These are phyloP conservation scores for Anthracocystis panici-leucophaei DNA, from an alignment of 1,284 basidiomycete species.

Conservation along the genomic window DNA sequence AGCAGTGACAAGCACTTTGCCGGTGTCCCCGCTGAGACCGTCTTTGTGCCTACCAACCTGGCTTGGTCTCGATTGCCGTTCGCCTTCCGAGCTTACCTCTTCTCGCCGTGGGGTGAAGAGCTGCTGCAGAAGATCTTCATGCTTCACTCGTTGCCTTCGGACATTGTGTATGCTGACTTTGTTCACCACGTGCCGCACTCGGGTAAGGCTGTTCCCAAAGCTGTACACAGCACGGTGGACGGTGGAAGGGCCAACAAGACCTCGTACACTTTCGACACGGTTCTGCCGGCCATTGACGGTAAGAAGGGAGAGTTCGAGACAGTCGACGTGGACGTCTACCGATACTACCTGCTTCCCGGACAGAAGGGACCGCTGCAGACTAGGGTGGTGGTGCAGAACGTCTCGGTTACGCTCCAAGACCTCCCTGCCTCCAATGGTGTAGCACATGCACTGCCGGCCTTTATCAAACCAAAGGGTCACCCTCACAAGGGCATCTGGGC, in stretches of 20 bases:
- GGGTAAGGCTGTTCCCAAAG: slow-evolving; percentile 1
- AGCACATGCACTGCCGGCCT: slow-evolving; percentile 74
- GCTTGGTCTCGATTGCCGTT: slow-evolving; percentile 76
- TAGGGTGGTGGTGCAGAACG: slow-evolving; percentile 74
- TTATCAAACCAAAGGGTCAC: slow-evolving; percentile 52
- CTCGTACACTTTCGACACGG: slow-evolving; percentile 52
- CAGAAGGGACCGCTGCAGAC: slow-evolving; percentile 71
- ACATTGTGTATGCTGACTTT: slow-evolving; percentile 75
- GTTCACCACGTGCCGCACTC: slow-evolving; percentile 68
- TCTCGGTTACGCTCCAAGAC: slow-evolving; percentile 73
- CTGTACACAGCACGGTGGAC: slow-evolving; percentile 5
- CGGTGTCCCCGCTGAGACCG: slow-evolving; percentile 75
- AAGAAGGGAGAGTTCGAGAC: slow-evolving; percentile 49
- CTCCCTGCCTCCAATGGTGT: slow-evolving; percentile 77
- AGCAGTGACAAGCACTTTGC: slow-evolving; percentile 36
- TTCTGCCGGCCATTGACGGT: slow-evolving; percentile 38
- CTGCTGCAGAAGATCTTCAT: slow-evolving; percentile 76
- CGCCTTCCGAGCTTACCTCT: slow-evolving; percentile 76
- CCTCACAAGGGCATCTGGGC: slow-evolving; percentile 51
- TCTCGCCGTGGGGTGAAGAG: slow-evolving; percentile 77
- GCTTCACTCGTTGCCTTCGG: slow-evolving; percentile 77
- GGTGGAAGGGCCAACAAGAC: slow-evolving; percentile 47
- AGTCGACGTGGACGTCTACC: slow-evolving; percentile 56
- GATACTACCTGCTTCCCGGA: slow-evolving; percentile 56
- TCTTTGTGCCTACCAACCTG: slow-evolving; percentile 77